Conservation (phyloP, 208 protist species). For the Acanthamoeba sp. region DNA sequence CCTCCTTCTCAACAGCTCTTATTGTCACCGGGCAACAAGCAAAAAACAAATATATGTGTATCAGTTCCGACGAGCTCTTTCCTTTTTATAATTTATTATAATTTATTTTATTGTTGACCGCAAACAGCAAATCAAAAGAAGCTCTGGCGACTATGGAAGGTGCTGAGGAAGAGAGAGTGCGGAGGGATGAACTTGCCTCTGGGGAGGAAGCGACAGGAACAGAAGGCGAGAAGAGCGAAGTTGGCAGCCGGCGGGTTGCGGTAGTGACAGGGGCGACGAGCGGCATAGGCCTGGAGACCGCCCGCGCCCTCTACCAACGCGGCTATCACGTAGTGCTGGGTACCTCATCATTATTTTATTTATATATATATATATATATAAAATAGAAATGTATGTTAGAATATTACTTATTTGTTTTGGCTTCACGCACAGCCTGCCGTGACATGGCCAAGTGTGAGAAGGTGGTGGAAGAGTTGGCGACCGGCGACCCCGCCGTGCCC, state of each 20-base stretch:
- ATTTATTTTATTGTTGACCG: too few species aligned
- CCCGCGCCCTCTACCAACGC: not conserved
- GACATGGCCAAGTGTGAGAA: not conserved
- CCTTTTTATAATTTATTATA: too few species aligned
- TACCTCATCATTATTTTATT: not conserved
- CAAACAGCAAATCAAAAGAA: too few species aligned
- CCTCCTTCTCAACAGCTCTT: too few species aligned
- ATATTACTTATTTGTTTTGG: too few species aligned
- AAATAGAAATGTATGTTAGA: too few species aligned
- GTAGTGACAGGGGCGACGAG: conserved; percentile 11
- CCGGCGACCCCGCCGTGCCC: not conserved
- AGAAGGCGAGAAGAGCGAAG: not conserved
- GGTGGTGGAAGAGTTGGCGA: not conserved
- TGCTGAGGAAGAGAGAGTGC: too few species aligned
- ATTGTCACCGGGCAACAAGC: too few species aligned
- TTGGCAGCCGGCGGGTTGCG: not conserved
- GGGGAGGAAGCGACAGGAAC: not conserved
- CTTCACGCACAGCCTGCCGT: not conserved
- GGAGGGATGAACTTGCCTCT: too few species aligned
- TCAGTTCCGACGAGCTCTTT: too few species aligned
- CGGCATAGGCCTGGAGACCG: conserved; percentile 56
- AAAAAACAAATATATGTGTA: too few species aligned
- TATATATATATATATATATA: not conserved
- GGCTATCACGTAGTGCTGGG: conserved; percentile 27
- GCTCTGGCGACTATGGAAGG: too few species aligned